Percentiles rank a stretch among this genome's conserved stretches.
phyloP scores from a whole-genome alignment of 495 filamentous ascomycete genomes.

The Penicillium salamii region DNA sequence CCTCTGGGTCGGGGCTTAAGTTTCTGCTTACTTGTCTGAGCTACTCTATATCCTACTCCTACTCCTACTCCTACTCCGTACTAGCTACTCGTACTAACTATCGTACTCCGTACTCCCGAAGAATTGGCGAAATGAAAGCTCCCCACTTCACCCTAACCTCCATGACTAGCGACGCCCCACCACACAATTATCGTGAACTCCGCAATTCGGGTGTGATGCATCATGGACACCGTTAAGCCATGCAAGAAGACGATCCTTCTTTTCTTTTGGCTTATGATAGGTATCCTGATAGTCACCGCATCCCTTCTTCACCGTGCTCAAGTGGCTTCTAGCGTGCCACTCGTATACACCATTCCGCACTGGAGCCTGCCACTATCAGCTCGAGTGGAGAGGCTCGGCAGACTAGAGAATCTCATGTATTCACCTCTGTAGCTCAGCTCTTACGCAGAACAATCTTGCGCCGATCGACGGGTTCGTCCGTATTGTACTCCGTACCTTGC shows the following conservation, averaged over 20 bases:
- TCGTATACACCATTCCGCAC: no score
- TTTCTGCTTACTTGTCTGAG: no score
- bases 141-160: background rate
- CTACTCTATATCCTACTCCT: no score
- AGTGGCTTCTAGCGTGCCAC: no score
- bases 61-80: no score
- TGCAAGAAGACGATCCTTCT: background rate
- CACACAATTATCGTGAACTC: constrained; percentile 4
- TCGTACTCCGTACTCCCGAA: no score
- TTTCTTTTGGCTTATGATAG: background rate
- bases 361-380: no score
- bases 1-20: no score
- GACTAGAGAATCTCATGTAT: background rate
- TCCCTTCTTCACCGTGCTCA: no score
- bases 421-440: background rate
- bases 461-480: constrained; percentile 31
- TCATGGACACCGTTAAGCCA: constrained; percentile 3
- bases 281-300: background rate
- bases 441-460: background rate
- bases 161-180: constrained; percentile 4
- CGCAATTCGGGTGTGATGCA: constrained; percentile 7
- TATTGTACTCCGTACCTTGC: constrained; percentile 28
- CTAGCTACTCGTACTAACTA: no score
- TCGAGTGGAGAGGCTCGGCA: background rate
- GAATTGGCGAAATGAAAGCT: background rate